Percentiles rank a stretch among this genome's conserved stretches.
phyloP scores from a whole-genome alignment of 108 stramenopile species.

The Skeletonema marinoi region DNA sequence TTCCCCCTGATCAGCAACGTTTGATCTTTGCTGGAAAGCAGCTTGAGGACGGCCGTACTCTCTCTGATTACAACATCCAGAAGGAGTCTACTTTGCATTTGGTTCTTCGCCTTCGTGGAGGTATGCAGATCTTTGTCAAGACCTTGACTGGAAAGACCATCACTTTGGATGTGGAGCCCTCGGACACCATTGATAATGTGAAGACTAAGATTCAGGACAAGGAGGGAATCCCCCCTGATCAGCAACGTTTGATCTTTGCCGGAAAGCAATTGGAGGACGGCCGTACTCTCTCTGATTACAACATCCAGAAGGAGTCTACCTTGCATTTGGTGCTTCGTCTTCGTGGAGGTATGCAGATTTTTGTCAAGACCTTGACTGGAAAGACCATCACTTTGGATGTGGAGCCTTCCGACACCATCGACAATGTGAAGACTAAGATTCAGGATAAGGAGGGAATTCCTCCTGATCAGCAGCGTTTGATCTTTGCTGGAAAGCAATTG shows the following conservation, averaged over 20 bases:
- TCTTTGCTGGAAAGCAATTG: no score
- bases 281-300: constrained; percentile 88
- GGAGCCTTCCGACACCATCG: no score
- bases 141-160: constrained; percentile 8
- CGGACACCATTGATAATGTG: constrained; percentile 87
- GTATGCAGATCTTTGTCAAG: constrained; percentile 27
- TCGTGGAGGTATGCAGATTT: constrained; percentile 36
- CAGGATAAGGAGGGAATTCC: no score
- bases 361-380: constrained; percentile 14
- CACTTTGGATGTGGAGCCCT: constrained; percentile 66
- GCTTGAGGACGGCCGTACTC: constrained; percentile 87
- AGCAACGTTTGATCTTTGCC: constrained; percentile 90
- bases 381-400: background rate
- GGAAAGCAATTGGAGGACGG: constrained; percentile 93
- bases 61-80: constrained; percentile 94
- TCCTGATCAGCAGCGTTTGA: no score
- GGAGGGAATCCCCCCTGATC: constrained; percentile 94
- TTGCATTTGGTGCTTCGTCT: constrained; percentile 84
- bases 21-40: constrained; percentile 93
- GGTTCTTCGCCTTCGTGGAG: constrained; percentile 70
- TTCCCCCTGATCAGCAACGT: constrained; percentile 91
- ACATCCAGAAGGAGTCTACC: constrained; percentile 90
- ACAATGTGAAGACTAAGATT: no score
- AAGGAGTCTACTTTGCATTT: constrained; percentile 81
- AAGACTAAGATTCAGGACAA: constrained; percentile 93